Conservation (phyloP, 1,284 basidiomycete genomes). For the Neolentinus lepideus region DNA sequence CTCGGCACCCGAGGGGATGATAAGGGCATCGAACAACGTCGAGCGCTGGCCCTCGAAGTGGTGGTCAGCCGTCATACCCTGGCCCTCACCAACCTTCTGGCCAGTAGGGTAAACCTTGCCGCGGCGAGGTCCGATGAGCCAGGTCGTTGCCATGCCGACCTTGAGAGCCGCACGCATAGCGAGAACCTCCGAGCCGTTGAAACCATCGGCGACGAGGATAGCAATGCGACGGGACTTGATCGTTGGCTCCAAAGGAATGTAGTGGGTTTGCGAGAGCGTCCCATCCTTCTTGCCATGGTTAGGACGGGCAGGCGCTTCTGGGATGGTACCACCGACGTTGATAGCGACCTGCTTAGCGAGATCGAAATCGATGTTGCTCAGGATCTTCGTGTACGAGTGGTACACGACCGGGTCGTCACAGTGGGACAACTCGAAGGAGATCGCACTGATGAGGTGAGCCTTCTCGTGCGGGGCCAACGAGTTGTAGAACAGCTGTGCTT, state of each 20-base stretch:
- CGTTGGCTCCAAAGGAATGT: slow-evolving; percentile 53
- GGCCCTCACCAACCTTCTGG: slow-evolving; percentile 22
- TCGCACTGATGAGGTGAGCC: slow-evolving; percentile 54
- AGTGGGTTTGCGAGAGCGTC: slow-evolving; percentile 56
- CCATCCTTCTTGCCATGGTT: slow-evolving; percentile 53
- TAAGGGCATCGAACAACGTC: slow-evolving; percentile 74
- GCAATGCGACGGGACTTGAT: slow-evolving; percentile 65
- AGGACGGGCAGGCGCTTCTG: slow-evolving; percentile 33
- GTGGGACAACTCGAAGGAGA: slow-evolving; percentile 76
- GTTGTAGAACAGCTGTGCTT: slow-evolving; percentile 77
- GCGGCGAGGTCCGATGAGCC: slow-evolving; percentile 64
- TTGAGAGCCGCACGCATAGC: slow-evolving; percentile 48
- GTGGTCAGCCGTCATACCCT: slow-evolving; percentile 50
- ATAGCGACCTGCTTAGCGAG: slow-evolving; percentile 60
- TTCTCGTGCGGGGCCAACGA: slow-evolving; percentile 64
- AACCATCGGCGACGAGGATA: slow-evolving; percentile 70
- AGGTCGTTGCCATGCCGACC: slow-evolving; percentile 47
- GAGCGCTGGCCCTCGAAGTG: slow-evolving; percentile 73
- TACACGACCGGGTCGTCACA: slow-evolving; percentile 71
- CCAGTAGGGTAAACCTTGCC: slow-evolving; percentile 45
- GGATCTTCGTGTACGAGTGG: slow-evolving; percentile 53
- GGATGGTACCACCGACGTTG: slow-evolving; percentile 54
- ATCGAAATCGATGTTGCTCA: slow-evolving; percentile 64
- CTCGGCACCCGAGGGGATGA: slow-evolving; percentile 60
- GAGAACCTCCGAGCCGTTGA: slow-evolving; percentile 50